Evolutionary conservation across 164 flowering plant species (phyloP).

Genomic region (Vitis riparia): DNA sequence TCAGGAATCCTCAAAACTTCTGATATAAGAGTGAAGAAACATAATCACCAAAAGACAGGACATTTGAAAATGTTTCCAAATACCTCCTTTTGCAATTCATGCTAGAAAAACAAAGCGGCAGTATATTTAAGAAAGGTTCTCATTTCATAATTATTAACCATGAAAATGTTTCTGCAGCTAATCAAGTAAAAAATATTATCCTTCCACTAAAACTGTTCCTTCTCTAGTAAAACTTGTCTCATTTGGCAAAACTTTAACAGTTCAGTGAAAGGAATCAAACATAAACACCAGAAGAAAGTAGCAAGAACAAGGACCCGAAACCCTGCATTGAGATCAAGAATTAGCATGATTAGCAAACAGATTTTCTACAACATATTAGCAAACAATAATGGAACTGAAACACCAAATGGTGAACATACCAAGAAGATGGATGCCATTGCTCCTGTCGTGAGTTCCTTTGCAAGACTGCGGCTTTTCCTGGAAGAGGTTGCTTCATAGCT

Average conservation of each 20-base stretch:
- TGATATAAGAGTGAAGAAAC: no score
- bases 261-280: slow-evolving; percentile 29
- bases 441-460: slow-evolving; percentile 73
- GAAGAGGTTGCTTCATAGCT: slow-evolving; percentile 94
- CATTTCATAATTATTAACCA: background rate
- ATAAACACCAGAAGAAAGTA: slow-evolving; percentile 67
- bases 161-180: background rate
- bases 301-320: slow-evolving; percentile 68
- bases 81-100: no score
- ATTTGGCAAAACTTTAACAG: background rate
- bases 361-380: background rate
- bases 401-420: slow-evolving; percentile 36
- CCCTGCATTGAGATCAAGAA: slow-evolving; percentile 43
- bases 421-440: slow-evolving; percentile 87
- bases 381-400: background rate
- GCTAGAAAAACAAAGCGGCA: no score
- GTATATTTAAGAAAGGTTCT: background rate
- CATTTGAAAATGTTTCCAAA: no score
- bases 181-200: background rate
- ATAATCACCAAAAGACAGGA: no score
- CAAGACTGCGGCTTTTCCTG: slow-evolving; percentile 60
- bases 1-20: no score
- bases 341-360: background rate
- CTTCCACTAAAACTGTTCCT: background rate
- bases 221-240: no score